Base-by-base conservation (phyloP, 1,284 basidiomycete species). In the Melanopsichium pennsylvanicum region DNA sequence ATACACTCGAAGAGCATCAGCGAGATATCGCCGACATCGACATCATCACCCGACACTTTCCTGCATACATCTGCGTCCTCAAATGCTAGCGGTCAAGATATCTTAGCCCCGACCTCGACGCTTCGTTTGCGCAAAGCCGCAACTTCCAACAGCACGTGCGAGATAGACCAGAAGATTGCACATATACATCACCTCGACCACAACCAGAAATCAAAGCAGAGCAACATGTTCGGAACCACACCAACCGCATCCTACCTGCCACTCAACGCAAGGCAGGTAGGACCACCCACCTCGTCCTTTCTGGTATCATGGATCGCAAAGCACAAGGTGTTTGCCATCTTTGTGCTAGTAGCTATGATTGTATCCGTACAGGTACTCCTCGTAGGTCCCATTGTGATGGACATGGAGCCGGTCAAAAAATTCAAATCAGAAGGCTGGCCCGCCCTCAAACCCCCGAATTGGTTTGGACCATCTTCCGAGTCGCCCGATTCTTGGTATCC, bases 301-400 rank as follows among this genome's bases (percentile, higher is more conserved):
- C 29, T 70, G 13, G 36, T 59, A 39, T 64, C 60, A 19, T 70
- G 67, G 67, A 51, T 63, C 21, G 60, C 60, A 9, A 70, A 64
- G 33, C 67, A 70, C 67, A 70, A 70, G 49, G 44, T 29, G 25
- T 56, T 64, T 26, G 52, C 57, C 45, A 40, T 51, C 36, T 55
- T 70, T 23, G 44, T 59, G n/a, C 42, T 64, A 12, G 60, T 70
- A 8, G 60, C 67, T 6, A 27, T 50, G 40, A 49, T 64, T 16
- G 60, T 57, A 10, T 60, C 60, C 4, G 56, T 51, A 12, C 67
- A 70, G 46, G 26, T 70, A 18, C 35, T 59, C 4, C 41, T 70
- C 12, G 56, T 70, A 13, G 60, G 56, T 0, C 67, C 67, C 5
- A 32, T 60, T 12, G 29, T 64, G 13, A 52, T 56, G 51, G 60